A percentile compares a stretch with the other conserved stretches of the same genome.
These are phyloP conservation scores for Neonectria faginata DNA, from an alignment of 2,329 filamentous ascomycete species.

Conservation along the genomic window DNA sequence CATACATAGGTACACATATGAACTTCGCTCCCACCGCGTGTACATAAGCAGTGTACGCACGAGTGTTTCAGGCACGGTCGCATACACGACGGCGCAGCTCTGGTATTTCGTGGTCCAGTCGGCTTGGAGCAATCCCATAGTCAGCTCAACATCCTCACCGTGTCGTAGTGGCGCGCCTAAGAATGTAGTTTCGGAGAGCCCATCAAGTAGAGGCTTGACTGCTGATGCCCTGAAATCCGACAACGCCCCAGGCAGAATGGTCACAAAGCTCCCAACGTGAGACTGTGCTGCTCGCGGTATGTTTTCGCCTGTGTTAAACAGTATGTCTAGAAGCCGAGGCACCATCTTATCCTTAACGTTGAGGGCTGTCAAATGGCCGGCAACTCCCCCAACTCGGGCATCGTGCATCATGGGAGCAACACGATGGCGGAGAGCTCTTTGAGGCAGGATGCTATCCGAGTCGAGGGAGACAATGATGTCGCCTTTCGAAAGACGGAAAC, in stretches of 20 bases:
- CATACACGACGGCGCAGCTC: background rate
- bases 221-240: background rate
- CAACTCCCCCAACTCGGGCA: background rate
- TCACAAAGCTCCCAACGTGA: background rate
- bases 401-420: background rate
- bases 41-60: slow-evolving; percentile 13
- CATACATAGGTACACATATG: slow-evolving; percentile 13
- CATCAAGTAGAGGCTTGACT: background rate
- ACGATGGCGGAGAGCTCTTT: background rate
- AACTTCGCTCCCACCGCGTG: slow-evolving; percentile 16
- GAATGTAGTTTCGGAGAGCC: background rate
- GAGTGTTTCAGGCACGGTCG: slow-evolving; percentile 4
- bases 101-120: background rate
- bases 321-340: background rate
- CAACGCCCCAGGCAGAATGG: background rate
- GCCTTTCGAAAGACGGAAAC: background rate
- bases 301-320: background rate
- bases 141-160: background rate
- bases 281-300: background rate
- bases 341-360: background rate
- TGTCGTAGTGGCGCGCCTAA: background rate
- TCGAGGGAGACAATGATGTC: background rate
- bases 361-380: background rate
- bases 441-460: background rate
- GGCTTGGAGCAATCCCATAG: background rate